phyloP scores from a whole-genome alignment of 208 protist genomes.

The Crithidia fasciculata region DNA sequence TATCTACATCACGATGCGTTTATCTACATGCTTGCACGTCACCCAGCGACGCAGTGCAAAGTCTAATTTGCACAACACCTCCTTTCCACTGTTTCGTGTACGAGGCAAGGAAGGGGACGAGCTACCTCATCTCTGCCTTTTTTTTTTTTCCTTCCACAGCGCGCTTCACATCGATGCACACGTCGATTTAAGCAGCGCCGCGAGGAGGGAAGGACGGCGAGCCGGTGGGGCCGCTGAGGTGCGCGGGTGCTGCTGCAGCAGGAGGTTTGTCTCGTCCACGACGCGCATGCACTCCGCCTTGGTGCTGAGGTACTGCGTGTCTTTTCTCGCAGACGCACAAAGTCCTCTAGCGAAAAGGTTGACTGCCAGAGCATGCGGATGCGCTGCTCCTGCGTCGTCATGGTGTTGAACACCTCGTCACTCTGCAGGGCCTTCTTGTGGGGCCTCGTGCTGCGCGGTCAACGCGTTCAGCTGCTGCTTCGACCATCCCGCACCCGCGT shows the following conservation, averaged over 20 bases:
- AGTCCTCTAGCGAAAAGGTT: slow-evolving; percentile 86
- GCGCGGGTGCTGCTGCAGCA: slow-evolving; percentile 73
- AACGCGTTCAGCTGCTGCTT: slow-evolving; percentile 75
- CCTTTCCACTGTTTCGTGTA: too few relatives aligned
- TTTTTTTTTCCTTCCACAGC: neutral
- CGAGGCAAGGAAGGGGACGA: too few relatives aligned
- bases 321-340: slow-evolving; percentile 89
- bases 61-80: too few relatives aligned
- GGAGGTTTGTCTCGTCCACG: slow-evolving; percentile 85
- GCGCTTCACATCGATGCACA: neutral
- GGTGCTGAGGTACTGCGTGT: slow-evolving; percentile 80
- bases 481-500: slow-evolving; percentile 71
- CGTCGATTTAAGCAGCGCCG: neutral
- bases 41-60: neutral
- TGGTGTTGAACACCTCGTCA: slow-evolving; percentile 57
- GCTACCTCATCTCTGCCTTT: too few relatives aligned
- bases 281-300: slow-evolving; percentile 89
- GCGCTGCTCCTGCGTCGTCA: slow-evolving; percentile 84
- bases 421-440: slow-evolving; percentile 56
- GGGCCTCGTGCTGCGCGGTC: slow-evolving; percentile 55
- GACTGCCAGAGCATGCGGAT: slow-evolving; percentile 89
- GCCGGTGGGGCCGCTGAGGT: slow-evolving; percentile 23
- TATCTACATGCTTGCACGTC: neutral
- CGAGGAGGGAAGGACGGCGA: slow-evolving; percentile 26
- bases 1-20: neutral